A percentile compares a stretch with the other conserved stretches of the same genome.
phyloP scores from a whole-genome alignment of 2,329 filamentous ascomycete species.

The Calonectria pauciramosa region DNA sequence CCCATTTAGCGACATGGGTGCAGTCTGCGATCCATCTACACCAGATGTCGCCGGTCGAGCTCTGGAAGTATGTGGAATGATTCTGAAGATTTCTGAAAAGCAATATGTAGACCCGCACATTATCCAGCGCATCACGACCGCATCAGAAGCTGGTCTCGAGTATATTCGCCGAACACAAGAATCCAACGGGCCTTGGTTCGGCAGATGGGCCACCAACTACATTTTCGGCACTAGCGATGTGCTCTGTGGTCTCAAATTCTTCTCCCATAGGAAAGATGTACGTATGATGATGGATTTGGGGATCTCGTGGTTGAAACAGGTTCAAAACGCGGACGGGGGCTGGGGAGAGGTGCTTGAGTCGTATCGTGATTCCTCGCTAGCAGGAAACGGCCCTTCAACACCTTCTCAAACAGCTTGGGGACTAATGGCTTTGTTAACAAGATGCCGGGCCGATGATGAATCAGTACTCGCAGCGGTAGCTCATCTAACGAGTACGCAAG shows the following conservation, averaged over 20 bases:
- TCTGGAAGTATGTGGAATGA: conserved; percentile 12
- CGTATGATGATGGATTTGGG: neutral
- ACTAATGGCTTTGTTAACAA: neutral
- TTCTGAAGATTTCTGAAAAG: conserved; percentile 7
- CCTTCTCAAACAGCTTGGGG: neutral
- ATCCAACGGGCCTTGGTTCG: conserved; percentile 7
- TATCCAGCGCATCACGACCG: neutral
- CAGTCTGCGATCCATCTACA: conserved; percentile 20
- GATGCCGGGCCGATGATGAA: neutral
- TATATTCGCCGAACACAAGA: conserved; percentile 14
- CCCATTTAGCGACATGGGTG: conserved; percentile 26
- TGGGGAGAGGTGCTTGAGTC: conserved; percentile 21
- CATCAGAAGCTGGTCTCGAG: neutral
- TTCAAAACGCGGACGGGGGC: conserved; percentile 22
- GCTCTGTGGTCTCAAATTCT: conserved; percentile 13
- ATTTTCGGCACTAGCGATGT: conserved; percentile 21
- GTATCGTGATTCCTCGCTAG: conserved; percentile 5
- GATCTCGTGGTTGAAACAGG: conserved; percentile 1
- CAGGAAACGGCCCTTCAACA: conserved; percentile 12
- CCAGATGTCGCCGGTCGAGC: conserved; percentile 19
- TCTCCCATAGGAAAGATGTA: neutral
- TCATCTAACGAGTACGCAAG: neutral
- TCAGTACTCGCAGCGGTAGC: neutral
- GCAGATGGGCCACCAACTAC: conserved; percentile 24
- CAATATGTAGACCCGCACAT: neutral